Percentiles rank a stretch among this genome's conserved stretches.
Evolutionary conservation across 352 stramenopile species (phyloP).

Genomic region (Blastocystis sp.): DNA sequence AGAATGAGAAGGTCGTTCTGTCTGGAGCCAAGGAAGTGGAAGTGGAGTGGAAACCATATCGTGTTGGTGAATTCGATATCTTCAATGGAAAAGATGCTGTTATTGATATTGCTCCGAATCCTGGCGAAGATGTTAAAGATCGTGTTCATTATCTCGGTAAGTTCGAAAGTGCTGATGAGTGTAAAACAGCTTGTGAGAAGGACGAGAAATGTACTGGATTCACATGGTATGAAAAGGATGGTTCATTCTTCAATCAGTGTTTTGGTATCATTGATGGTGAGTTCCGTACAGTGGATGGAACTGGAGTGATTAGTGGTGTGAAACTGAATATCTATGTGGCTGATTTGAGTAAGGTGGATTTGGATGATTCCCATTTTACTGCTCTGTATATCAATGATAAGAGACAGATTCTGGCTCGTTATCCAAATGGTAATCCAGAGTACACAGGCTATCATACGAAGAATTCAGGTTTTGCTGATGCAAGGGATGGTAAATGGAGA

Average conservation of each 20-base stretch:
- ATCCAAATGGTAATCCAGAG: conserved; percentile 59
- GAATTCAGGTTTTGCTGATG: conserved; percentile 1
- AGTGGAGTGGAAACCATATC: conserved; percentile 60
- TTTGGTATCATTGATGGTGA: conserved; percentile 54
- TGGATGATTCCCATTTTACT: conserved; percentile 23
- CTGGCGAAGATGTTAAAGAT: background rate
- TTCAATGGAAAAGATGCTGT: conserved; percentile 31
- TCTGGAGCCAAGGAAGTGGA: conserved; percentile 39
- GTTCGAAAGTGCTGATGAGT: conserved; percentile 17
- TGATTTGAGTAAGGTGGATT: conserved; percentile 13
- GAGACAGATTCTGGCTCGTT: conserved; percentile 53
- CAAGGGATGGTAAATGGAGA: conserved; percentile 12
- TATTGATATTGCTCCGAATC: background rate
- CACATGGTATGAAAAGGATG: conserved; percentile 41
- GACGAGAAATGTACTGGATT: conserved; percentile 42
- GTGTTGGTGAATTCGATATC: conserved; percentile 37
- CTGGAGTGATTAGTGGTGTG: background rate
- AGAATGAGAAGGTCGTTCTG: conserved; percentile 56
- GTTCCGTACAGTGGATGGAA: background rate
- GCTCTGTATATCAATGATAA: conserved; percentile 54
- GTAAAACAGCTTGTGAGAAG: conserved; percentile 24
- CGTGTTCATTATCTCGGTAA: conserved; percentile 29
- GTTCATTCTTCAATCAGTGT: conserved; percentile 55
- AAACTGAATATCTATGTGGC: conserved; percentile 62
- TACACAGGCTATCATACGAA: conserved; percentile 44